phyloP scores from a whole-genome alignment of 805 yeast genomes.

The Pichia deserticola region DNA sequence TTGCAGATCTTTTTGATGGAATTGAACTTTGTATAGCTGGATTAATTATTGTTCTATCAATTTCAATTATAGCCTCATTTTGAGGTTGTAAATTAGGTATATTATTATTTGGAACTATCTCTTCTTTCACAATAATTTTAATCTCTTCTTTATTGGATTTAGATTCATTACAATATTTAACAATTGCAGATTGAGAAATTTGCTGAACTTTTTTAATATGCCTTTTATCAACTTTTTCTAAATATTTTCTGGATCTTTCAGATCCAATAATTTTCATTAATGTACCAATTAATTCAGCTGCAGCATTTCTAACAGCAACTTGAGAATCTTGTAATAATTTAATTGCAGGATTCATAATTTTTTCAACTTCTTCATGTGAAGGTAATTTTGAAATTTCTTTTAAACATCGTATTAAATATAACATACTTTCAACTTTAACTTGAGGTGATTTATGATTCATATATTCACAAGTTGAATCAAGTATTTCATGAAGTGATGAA shows the following conservation, averaged over 20 bases:
- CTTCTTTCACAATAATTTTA: neutral
- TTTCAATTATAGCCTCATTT: neutral
- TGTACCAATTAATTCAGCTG: slow-evolving; percentile 73
- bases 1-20: slow-evolving; percentile 63
- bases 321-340: slow-evolving; percentile 76
- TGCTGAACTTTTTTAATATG: slow-evolving; percentile 56
- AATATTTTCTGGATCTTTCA: slow-evolving; percentile 48
- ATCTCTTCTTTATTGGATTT: neutral
- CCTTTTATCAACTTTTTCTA: slow-evolving; percentile 72
- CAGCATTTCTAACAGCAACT: slow-evolving; percentile 73
- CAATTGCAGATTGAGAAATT: slow-evolving; percentile 47
- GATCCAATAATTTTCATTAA: slow-evolving; percentile 79
- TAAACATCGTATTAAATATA: slow-evolving; percentile 58
- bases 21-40: slow-evolving; percentile 16
- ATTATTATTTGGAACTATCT: neutral
- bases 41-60: neutral
- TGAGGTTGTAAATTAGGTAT: neutral
- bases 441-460: slow-evolving; percentile 80
- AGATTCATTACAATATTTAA: slow-evolving; percentile 24
- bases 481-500: slow-evolving; percentile 44
- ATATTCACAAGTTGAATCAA: slow-evolving; percentile 52
- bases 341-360: slow-evolving; percentile 45
- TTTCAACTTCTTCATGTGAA: slow-evolving; percentile 43
- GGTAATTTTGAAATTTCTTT: slow-evolving; percentile 44
- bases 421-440: slow-evolving; percentile 63